Evolutionary conservation across 495 filamentous ascomycete genomes (phyloP).

Genomic region (Articulospora tetracladia): DNA sequence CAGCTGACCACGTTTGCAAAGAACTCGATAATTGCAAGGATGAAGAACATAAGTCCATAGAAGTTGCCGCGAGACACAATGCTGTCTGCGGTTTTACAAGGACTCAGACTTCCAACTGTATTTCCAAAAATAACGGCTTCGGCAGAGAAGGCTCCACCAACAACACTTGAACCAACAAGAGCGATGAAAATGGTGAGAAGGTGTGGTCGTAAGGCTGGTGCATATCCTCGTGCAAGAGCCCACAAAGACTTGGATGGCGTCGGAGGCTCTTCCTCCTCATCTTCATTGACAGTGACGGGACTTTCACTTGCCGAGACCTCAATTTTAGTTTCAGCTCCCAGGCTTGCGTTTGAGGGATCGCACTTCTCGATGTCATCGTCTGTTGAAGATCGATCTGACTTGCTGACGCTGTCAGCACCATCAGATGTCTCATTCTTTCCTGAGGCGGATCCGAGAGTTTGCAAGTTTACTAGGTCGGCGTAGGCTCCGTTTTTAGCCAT

Average conservation of each 20-base stretch:
- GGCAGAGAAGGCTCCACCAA: constrained; percentile 44
- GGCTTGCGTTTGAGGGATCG: not conserved
- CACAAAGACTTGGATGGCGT: not conserved
- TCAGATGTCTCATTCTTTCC: not conserved
- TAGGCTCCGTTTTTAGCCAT: constrained; percentile 33
- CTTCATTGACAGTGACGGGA: not conserved
- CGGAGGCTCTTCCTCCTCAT: not conserved
- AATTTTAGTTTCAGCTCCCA: not conserved
- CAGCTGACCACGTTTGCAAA: constrained; percentile 47
- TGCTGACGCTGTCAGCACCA: not conserved
- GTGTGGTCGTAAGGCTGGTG: constrained; percentile 27
- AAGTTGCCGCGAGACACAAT: constrained; percentile 35
- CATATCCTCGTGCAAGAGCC: not conserved
- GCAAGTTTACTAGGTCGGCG: constrained; percentile 24
- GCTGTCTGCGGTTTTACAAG: constrained; percentile 34
- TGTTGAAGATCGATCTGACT: not conserved
- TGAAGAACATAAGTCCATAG: constrained; percentile 49
- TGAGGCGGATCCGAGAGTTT: constrained; percentile 25
- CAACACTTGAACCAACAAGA: constrained; percentile 36
- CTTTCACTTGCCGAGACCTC: not conserved
- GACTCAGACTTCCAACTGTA: constrained; percentile 39
- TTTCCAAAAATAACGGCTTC: constrained; percentile 51
- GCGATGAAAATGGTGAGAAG: constrained; percentile 34
- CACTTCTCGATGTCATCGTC: not conserved
- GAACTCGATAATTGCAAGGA: constrained; percentile 42